These are phyloP conservation scores for Penstemon newberryi DNA, from an alignment of 257 asterid genomes.

Conservation along the genomic window DNA sequence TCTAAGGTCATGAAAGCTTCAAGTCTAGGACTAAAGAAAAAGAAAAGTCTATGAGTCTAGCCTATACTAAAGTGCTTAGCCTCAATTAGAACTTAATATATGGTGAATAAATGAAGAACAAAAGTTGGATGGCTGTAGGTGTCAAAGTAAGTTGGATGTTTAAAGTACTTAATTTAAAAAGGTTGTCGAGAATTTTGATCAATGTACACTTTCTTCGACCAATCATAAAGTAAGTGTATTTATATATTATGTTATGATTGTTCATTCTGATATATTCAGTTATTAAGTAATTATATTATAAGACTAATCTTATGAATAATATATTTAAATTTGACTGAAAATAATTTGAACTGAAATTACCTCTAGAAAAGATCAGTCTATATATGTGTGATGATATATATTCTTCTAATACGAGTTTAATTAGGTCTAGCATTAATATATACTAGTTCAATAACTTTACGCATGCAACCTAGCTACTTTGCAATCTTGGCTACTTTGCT, in stretches of 20 bases:
- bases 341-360: too few relatives aligned
- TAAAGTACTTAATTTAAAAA: slow-evolving; percentile 23
- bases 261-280: too few relatives aligned
- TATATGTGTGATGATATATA: not conserved
- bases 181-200: not conserved
- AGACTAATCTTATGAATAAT: too few relatives aligned
- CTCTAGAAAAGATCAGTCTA: too few relatives aligned
- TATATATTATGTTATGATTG: too few relatives aligned
- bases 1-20: slow-evolving; percentile 32
- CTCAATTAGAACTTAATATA: slow-evolving; percentile 23
- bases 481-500: slow-evolving; percentile 1
- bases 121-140: slow-evolving; percentile 37
- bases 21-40: slow-evolving; percentile 40
- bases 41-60: slow-evolving; percentile 47
- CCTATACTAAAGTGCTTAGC: slow-evolving; percentile 44
- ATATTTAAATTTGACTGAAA: too few relatives aligned
- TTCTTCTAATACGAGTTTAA: slow-evolving; percentile 1
- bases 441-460: slow-evolving; percentile 17
- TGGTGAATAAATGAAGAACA: slow-evolving; percentile 35
- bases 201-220: not conserved
- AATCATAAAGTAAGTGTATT: too few relatives aligned
- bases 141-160: slow-evolving; percentile 38
- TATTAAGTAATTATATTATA: too few relatives aligned
- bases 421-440: slow-evolving; percentile 25
- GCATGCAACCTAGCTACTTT: slow-evolving; percentile 30